Evolutionary conservation across 2,329 filamentous ascomycete genomes (phyloP).

Genomic region (Colletotrichum eremochloae): DNA sequence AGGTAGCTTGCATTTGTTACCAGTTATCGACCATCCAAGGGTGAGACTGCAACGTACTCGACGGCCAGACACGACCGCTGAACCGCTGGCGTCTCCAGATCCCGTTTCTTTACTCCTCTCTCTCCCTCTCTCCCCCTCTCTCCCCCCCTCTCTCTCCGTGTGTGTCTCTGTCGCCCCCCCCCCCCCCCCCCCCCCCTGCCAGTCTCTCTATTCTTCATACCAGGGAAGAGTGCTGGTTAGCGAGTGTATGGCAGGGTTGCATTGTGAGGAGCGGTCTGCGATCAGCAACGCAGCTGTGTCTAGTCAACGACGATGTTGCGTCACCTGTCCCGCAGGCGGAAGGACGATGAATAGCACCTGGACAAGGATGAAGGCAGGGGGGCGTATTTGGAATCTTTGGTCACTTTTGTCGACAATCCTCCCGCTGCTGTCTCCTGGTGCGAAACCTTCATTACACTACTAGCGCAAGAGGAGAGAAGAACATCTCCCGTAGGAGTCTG

Average conservation of each 20-base stretch:
- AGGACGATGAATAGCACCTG: not conserved
- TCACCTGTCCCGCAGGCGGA: not conserved
- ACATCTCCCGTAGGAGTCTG: not conserved
- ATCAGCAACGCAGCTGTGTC: conserved; percentile 17
- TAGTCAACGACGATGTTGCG: not conserved
- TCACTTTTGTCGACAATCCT: not conserved
- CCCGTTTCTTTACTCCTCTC: not conserved
- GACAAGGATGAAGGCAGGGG: not conserved
- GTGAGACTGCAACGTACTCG: not conserved
- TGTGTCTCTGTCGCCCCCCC: too few relatives aligned
- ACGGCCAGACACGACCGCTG: conserved; percentile 31
- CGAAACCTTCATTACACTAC: too few relatives aligned
- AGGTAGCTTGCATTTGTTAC: conserved; percentile 28
- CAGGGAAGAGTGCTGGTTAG: conserved; percentile 1
- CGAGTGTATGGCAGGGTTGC: conserved; percentile 18
- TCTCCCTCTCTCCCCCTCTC: not conserved
- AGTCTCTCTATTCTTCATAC: not conserved
- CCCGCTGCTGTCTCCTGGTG: not conserved
- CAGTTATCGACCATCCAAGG: conserved; percentile 9
- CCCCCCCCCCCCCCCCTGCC: too few relatives aligned
- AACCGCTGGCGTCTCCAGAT: conserved; percentile 16
- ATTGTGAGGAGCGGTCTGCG: conserved; percentile 9
- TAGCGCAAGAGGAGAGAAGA: too few relatives aligned
- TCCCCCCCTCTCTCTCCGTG: too few relatives aligned
- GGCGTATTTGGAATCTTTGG: not conserved